Conservation (phyloP, 1,284 basidiomycete species). For the Grifola frondosa region DNA sequence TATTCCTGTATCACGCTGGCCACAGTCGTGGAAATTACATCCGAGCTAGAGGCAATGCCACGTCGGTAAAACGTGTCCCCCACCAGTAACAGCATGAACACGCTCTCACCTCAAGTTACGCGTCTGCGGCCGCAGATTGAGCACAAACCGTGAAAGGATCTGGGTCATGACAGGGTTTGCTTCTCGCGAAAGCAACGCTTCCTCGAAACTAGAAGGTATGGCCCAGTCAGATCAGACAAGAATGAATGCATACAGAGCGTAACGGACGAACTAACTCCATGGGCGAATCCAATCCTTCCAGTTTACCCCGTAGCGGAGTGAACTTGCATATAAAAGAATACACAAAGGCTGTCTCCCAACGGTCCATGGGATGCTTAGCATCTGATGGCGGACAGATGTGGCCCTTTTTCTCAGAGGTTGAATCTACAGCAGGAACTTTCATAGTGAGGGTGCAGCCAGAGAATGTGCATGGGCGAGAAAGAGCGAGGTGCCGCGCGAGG, state of each 20-base stretch:
- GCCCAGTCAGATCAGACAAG: constrained; percentile 5
- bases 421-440: constrained; percentile 25
- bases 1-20: constrained; percentile 65
- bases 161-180: constrained; percentile 68
- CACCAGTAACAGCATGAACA: constrained; percentile 25
- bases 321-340: constrained; percentile 82
- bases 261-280: constrained; percentile 64
- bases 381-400: constrained; percentile 74
- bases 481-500: constrained; percentile 24
- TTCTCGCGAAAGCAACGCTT: constrained; percentile 66
- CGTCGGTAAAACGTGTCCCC: constrained; percentile 35
- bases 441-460: constrained; percentile 29
- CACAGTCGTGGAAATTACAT: constrained; percentile 74
- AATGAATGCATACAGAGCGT: not conserved
- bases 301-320: constrained; percentile 67
- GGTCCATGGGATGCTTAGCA: constrained; percentile 70
- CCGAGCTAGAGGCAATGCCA: constrained; percentile 49
- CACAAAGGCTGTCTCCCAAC: constrained; percentile 83
- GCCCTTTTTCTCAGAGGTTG: constrained; percentile 48
- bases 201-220: constrained; percentile 58
- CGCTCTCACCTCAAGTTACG: constrained; percentile 77
- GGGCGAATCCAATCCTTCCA: constrained; percentile 72
- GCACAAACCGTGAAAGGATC: constrained; percentile 70
- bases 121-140: constrained; percentile 78
- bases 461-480: constrained; percentile 30